These are phyloP conservation scores for Sarcomyxa edulis DNA, from an alignment of 768 basidiomycete genomes.

Conservation along the genomic window DNA sequence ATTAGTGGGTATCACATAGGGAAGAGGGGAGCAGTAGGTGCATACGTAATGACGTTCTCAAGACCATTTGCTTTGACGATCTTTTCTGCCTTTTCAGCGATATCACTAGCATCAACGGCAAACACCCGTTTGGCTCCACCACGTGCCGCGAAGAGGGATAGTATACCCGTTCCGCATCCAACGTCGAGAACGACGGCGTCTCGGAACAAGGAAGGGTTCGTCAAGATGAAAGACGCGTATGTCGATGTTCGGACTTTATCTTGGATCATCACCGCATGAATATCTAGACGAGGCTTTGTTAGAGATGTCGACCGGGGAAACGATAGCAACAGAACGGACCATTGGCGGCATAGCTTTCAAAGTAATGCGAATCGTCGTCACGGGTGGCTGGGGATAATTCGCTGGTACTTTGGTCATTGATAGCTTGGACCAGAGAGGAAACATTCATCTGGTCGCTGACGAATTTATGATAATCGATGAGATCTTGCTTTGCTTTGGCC, in stretches of 20 bases:
- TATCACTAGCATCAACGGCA: constrained; percentile 86
- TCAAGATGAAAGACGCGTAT: constrained; percentile 88
- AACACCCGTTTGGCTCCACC: constrained; percentile 89
- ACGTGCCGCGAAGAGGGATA: constrained; percentile 85
- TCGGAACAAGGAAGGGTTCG: constrained; percentile 74
- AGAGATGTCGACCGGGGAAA: neutral
- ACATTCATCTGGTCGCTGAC: constrained; percentile 51
- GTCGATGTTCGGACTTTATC: constrained; percentile 92
- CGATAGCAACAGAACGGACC: constrained; percentile 40
- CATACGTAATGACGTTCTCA: constrained; percentile 59
- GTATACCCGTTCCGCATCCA: constrained; percentile 92
- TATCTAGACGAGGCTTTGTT: constrained; percentile 46
- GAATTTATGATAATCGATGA: constrained; percentile 57
- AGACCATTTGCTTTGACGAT: constrained; percentile 76
- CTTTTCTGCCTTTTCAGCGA: constrained; percentile 70
- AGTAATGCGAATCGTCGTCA: constrained; percentile 94
- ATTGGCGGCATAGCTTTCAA: constrained; percentile 83
- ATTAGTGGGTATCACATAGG: neutral
- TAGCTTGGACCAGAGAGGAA: constrained; percentile 34
- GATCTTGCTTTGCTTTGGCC: constrained; percentile 48
- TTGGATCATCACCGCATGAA: constrained; percentile 95
- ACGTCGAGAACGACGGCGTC: constrained; percentile 90
- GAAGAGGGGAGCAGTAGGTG: neutral
- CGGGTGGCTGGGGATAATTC: constrained; percentile 29
- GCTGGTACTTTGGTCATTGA: constrained; percentile 25